phyloP scores from a whole-genome alignment of 805 yeast genomes.

The Myxozyma melibiosi region DNA sequence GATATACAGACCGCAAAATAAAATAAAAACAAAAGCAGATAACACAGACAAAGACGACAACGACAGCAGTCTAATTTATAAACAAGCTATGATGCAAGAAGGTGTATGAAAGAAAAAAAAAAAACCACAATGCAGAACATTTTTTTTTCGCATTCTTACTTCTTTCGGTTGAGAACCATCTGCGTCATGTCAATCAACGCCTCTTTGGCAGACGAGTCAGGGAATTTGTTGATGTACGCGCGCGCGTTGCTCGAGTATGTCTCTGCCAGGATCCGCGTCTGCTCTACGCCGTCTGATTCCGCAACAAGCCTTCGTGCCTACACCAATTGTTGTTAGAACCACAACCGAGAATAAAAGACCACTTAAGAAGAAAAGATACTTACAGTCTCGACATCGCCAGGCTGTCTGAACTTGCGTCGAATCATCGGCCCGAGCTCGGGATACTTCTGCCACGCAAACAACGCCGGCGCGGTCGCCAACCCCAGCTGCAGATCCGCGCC shows the following conservation, averaged over 20 bases:
- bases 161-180: conserved; percentile 78
- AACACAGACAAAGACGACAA: no score
- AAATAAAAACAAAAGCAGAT: no score
- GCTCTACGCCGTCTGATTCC: conserved; percentile 69
- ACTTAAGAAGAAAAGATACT: not conserved
- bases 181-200: conserved; percentile 85
- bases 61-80: no score
- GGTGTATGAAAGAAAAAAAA: no score
- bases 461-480: conserved; percentile 93
- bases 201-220: conserved; percentile 85
- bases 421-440: conserved; percentile 85
- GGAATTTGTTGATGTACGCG: conserved; percentile 64
- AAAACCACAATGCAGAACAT: no score
- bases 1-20: no score
- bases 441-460: conserved; percentile 88
- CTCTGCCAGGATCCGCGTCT: conserved; percentile 76
- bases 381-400: conserved; percentile 76
- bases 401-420: conserved; percentile 73
- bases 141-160: no score
- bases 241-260: conserved; percentile 77
- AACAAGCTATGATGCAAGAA: not conserved
- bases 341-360: not conserved
- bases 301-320: conserved; percentile 71
- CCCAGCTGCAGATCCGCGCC: conserved; percentile 95
- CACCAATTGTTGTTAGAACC: not conserved